Evolutionary conservation across 1,139 yeast species (phyloP).

Genomic region (Nakaseomyces bracarensis): DNA sequence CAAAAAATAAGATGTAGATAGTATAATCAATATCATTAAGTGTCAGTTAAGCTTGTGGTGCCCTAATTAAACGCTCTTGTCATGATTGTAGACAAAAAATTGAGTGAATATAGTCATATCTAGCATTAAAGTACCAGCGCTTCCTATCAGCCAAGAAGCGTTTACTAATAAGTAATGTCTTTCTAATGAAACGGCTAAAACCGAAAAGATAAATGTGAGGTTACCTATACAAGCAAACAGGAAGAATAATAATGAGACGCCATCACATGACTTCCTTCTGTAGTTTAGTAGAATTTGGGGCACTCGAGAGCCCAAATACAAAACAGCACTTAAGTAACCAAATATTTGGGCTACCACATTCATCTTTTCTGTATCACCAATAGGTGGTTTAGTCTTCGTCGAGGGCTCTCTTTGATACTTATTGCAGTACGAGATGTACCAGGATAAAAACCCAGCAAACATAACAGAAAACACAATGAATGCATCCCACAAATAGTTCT

Average conservation of each 20-base stretch:
- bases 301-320: conserved; percentile 82
- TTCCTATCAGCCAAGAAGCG: conserved; percentile 88
- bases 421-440: conserved; percentile 57
- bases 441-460: conserved; percentile 73
- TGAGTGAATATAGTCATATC: conserved; percentile 83
- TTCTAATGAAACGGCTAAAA: conserved; percentile 65
- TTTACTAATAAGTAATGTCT: conserved; percentile 66
- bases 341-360: conserved; percentile 77
- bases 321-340: conserved; percentile 84
- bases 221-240: conserved; percentile 90
- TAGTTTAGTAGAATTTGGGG: conserved; percentile 84
- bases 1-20: too few relatives aligned
- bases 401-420: conserved; percentile 16
- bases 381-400: neutral
- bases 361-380: conserved; percentile 36
- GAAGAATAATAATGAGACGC: conserved; percentile 84
- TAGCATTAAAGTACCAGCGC: conserved; percentile 75
- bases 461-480: conserved; percentile 64
- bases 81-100: conserved; percentile 59
- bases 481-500: conserved; percentile 35
- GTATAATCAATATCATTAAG: too few relatives aligned
- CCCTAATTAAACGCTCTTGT: too few relatives aligned
- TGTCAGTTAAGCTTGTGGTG: too few relatives aligned
- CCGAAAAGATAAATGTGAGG: conserved; percentile 78
- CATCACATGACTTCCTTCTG: conserved; percentile 82